Conservation (phyloP, 345 rosid species). For the Gossypium thurberi region DNA sequence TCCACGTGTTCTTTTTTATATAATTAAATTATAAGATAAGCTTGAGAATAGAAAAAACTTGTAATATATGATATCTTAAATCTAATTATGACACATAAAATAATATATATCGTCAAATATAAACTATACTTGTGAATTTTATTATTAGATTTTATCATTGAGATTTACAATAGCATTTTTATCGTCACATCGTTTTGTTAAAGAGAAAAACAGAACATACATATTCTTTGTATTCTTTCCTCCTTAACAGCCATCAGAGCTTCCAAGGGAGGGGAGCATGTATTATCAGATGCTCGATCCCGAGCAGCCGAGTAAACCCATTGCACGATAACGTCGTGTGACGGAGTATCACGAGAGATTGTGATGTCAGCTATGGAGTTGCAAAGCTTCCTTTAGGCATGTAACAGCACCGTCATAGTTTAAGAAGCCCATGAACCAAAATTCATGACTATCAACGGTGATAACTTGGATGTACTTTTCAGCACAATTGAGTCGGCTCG, state of each 20-base stretch:
- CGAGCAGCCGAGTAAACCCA: neutral
- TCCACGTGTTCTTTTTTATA: too few species aligned
- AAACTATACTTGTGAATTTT: too few species aligned
- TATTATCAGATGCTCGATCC: neutral
- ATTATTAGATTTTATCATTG: too few species aligned
- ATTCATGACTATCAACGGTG: neutral
- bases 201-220: neutral
- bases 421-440: neutral
- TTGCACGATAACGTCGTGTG: neutral
- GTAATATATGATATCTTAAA: too few species aligned
- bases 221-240: neutral
- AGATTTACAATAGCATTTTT: too few species aligned
- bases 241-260: neutral
- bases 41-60: neutral
- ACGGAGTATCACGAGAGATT: neutral
- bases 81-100: too few species aligned
- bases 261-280: neutral
- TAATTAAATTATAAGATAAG: too few species aligned
- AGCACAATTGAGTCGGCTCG: neutral
- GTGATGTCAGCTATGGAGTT: neutral
- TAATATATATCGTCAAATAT: too few species aligned
- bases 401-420: neutral
- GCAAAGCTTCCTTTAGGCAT: neutral
- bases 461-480: constrained; percentile 2
- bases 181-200: too few species aligned